A percentile compares a stretch with the other conserved stretches of the same genome.
Conservation (phyloP, 768 basidiomycete species). For the Hypsizygus marmoreus region DNA sequence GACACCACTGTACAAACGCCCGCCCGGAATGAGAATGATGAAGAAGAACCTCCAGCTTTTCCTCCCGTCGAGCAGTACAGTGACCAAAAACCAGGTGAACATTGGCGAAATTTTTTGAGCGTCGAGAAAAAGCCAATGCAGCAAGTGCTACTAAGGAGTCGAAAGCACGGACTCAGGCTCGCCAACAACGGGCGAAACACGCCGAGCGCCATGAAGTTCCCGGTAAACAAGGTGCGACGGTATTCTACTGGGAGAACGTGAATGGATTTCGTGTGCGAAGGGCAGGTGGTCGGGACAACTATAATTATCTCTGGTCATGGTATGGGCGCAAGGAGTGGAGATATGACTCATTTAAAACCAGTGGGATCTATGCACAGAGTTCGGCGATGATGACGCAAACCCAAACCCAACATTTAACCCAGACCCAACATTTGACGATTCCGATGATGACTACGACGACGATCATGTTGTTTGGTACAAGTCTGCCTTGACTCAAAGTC, state of each 20-base stretch:
- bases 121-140: not conserved
- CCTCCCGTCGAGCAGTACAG: not conserved
- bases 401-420: no score
- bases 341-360: slow-evolving; percentile 21
- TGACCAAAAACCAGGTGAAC: slow-evolving; percentile 5
- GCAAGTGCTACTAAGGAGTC: not conserved
- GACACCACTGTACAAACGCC: not conserved
- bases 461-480: not conserved
- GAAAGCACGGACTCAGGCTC: not conserved
- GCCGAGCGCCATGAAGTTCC: slow-evolving; percentile 7
- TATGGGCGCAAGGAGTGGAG: slow-evolving; percentile 14
- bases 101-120: slow-evolving; percentile 8
- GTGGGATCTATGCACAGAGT: slow-evolving; percentile 22
- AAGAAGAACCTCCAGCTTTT: not conserved
- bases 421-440: slow-evolving; percentile 8
- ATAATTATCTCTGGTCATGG: slow-evolving; percentile 15
- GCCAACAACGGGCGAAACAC: not conserved
- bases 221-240: slow-evolving; percentile 19
- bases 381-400: no score
- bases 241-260: slow-evolving; percentile 23
- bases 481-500: no score
- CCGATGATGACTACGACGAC: not conserved
- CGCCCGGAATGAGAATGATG: no score
- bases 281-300: slow-evolving; percentile 10
- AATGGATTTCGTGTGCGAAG: slow-evolving; percentile 21